A percentile compares a stretch with the other conserved stretches of the same genome.
These are phyloP conservation scores for Rhizopus delemar DNA, from an alignment of 371 early-diverging fungal genomes.

Conservation along the genomic window DNA sequence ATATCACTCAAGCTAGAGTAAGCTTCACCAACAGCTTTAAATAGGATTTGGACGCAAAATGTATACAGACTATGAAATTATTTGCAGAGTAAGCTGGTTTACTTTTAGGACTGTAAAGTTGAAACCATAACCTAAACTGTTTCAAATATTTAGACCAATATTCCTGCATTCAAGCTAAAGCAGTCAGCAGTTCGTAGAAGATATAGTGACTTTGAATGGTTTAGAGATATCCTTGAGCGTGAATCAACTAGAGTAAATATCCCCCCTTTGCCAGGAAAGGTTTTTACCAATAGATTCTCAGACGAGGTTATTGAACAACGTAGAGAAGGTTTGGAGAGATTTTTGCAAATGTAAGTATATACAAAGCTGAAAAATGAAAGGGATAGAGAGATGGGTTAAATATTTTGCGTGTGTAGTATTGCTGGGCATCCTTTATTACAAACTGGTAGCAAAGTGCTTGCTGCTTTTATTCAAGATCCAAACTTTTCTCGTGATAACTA, in stretches of 20 bases:
- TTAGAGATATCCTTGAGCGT: constrained; percentile 89
- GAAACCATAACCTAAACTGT: no score
- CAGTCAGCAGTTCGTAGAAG: constrained; percentile 86
- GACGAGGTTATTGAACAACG: constrained; percentile 94
- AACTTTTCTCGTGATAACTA: constrained; percentile 79
- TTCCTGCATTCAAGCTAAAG: constrained; percentile 94
- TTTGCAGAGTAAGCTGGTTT: constrained; percentile 73
- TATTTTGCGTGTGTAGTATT: constrained; percentile 55
- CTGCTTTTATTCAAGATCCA: constrained; percentile 94
- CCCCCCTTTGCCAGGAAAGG: constrained; percentile 95
- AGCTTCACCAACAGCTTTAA: no score
- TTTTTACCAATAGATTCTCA: constrained; percentile 92
- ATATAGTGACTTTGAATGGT: constrained; percentile 98
- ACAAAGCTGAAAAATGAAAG: background rate
- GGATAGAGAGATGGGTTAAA: no score
- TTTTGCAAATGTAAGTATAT: constrained; percentile 87
- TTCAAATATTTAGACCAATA: constrained; percentile 76
- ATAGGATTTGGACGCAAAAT: constrained; percentile 79
- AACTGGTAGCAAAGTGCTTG: constrained; percentile 93
- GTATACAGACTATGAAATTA: constrained; percentile 95
- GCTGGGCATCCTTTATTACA: constrained; percentile 97
- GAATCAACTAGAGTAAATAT: constrained; percentile 94
- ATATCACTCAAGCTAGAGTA: no score
- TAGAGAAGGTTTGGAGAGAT: constrained; percentile 89
- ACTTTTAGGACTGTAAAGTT: no score